These are phyloP conservation scores for Phytophthora podocarpi DNA, from an alignment of 352 stramenopile species.

Conservation along the genomic window DNA sequence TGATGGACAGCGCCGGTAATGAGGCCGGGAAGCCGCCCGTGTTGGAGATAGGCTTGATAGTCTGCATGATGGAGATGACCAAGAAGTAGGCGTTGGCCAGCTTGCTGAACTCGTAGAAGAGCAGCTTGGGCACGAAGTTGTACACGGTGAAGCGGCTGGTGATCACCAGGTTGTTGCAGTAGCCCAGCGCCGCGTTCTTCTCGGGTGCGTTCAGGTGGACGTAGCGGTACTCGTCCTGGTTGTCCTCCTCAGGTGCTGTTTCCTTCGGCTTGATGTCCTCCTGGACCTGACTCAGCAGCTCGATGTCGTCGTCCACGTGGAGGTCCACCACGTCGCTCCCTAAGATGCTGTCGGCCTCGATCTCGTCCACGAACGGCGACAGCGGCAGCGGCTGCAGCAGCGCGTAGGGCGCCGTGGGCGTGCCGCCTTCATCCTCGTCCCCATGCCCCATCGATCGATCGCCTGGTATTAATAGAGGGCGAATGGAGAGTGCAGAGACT, in stretches of 20 bases:
- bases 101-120: constrained; percentile 92
- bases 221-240: constrained; percentile 54
- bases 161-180: constrained; percentile 82
- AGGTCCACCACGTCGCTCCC: constrained; percentile 38
- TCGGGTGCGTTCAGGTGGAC: constrained; percentile 75
- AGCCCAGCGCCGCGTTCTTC: constrained; percentile 61
- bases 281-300: constrained; percentile 22
- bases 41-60: constrained; percentile 92
- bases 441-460: no score
- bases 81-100: constrained; percentile 95
- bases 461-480: background rate
- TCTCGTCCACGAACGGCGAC: constrained; percentile 22
- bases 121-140: constrained; percentile 91
- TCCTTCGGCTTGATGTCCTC: constrained; percentile 12
- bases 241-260: background rate
- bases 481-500: constrained; percentile 3
- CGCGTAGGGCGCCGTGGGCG: constrained; percentile 31
- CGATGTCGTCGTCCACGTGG: constrained; percentile 30
- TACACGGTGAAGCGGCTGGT: constrained; percentile 92
- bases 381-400: constrained; percentile 14
- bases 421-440: constrained; percentile 21
- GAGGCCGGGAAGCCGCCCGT: constrained; percentile 91
- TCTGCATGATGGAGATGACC: constrained; percentile 92
- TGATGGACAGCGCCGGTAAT: constrained; percentile 90
- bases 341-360: constrained; percentile 33